Conservation (phyloP, 257 asterid genomes). For the Ballota nigra region DNA sequence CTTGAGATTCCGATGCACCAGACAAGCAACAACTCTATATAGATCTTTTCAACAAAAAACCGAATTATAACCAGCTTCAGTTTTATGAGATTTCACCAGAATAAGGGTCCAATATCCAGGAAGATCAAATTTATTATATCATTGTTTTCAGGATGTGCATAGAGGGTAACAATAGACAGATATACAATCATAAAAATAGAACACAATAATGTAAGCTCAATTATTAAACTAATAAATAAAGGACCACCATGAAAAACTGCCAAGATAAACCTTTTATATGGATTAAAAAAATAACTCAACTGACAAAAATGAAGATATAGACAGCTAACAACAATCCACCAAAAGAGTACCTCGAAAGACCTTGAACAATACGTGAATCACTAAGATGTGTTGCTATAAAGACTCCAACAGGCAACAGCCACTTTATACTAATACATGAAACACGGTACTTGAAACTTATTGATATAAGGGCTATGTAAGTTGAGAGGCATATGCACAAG, state of each 20-base stretch:
- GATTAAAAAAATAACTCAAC: background rate
- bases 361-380: conserved; percentile 4
- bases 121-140: conserved; percentile 1
- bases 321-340: background rate
- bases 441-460: background rate
- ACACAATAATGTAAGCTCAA: background rate
- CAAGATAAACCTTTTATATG: background rate
- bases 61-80: conserved; percentile 12
- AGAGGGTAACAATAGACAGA: background rate
- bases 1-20: conserved; percentile 1
- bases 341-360: background rate
- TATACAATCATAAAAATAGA: background rate
- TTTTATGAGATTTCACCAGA: background rate
- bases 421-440: background rate
- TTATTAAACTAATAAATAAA: background rate
- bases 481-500: background rate
- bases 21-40: background rate
- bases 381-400: background rate
- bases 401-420: background rate
- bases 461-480: background rate
- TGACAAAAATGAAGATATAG: conserved; percentile 3
- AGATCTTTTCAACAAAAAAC: background rate
- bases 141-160: background rate
- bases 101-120: conserved; percentile 1
- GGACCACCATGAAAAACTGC: background rate